These are phyloP conservation scores for Ogataea degrootiae DNA, from an alignment of 805 yeast genomes.

Conservation along the genomic window DNA sequence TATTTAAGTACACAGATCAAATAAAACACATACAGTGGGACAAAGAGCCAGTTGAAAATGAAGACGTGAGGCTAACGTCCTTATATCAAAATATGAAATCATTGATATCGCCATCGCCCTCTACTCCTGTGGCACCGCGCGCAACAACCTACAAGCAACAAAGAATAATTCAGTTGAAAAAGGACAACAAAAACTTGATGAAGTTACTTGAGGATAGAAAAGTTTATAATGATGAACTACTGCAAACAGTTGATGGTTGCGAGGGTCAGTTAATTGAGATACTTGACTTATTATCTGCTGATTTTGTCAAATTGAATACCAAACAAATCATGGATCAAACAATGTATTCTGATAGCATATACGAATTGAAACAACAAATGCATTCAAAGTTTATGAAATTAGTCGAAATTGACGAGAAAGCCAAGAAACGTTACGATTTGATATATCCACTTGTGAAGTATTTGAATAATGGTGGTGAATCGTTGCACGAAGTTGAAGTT, in stretches of 20 bases:
- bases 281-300: conserved; percentile 8
- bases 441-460: conserved; percentile 10
- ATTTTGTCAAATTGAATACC: conserved; percentile 7
- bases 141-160: conserved; percentile 1
- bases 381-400: conserved; percentile 14
- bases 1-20: conserved; percentile 8
- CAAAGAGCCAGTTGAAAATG: background rate
- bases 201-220: conserved; percentile 11
- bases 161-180: conserved; percentile 4
- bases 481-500: conserved; percentile 5
- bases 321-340: conserved; percentile 13
- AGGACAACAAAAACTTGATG: conserved; percentile 13
- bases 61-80: background rate
- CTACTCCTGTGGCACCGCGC: background rate
- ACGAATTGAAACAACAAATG: conserved; percentile 11
- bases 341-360: conserved; percentile 8
- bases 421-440: conserved; percentile 11
- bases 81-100: conserved; percentile 2
- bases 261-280: conserved; percentile 15
- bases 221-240: conserved; percentile 16
- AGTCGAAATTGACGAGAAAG: conserved; percentile 15
- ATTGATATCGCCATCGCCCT: background rate
- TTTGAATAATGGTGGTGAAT: conserved; percentile 4
- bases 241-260: conserved; percentile 13
- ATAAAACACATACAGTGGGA: background rate